phyloP scores from a whole-genome alignment of 2,329 filamentous ascomycete species.

The Aspergillus amoenus region DNA sequence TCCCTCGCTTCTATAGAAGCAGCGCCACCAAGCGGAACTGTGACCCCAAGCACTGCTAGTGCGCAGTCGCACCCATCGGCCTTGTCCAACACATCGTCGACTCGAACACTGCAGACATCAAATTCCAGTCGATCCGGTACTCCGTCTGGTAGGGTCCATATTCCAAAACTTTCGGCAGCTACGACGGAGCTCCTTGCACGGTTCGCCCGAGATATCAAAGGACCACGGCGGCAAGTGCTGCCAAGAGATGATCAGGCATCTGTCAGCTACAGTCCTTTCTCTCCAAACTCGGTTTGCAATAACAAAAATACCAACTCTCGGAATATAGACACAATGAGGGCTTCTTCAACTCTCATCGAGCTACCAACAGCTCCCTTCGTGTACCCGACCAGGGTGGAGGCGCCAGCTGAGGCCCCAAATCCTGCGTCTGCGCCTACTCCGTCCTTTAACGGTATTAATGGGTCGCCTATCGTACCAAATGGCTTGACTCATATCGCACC shows the following conservation, averaged over 20 bases:
- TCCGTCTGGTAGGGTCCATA: conserved; percentile 18
- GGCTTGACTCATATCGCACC: not conserved
- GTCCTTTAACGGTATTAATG: not conserved
- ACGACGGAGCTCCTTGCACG: conserved; percentile 28
- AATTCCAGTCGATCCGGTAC: conserved; percentile 12
- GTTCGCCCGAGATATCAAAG: conserved; percentile 21
- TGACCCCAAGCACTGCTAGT: conserved; percentile 8
- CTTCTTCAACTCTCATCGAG: conserved; percentile 26
- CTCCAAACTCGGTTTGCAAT: conserved; percentile 3
- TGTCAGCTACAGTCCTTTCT: conserved; percentile 12
- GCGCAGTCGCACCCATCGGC: conserved; percentile 16
- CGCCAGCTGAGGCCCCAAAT: conserved; percentile 10
- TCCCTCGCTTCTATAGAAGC: conserved; percentile 26
- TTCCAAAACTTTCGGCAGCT: conserved; percentile 26
- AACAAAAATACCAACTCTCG: conserved; percentile 3
- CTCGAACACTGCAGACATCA: not conserved
- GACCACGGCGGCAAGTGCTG: conserved; percentile 13
- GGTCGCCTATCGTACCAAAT: not conserved
- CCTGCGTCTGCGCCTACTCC: conserved; percentile 1
- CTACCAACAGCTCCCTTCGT: conserved; percentile 25
- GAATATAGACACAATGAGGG: conserved; percentile 19
- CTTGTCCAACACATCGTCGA: conserved; percentile 12
- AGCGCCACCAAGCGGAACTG: conserved; percentile 19
- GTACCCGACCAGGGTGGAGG: conserved; percentile 14
- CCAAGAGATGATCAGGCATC: conserved; percentile 15